phyloP scores from a whole-genome alignment of 2,329 filamentous ascomycete species.

The Cadophora gregata region DNA sequence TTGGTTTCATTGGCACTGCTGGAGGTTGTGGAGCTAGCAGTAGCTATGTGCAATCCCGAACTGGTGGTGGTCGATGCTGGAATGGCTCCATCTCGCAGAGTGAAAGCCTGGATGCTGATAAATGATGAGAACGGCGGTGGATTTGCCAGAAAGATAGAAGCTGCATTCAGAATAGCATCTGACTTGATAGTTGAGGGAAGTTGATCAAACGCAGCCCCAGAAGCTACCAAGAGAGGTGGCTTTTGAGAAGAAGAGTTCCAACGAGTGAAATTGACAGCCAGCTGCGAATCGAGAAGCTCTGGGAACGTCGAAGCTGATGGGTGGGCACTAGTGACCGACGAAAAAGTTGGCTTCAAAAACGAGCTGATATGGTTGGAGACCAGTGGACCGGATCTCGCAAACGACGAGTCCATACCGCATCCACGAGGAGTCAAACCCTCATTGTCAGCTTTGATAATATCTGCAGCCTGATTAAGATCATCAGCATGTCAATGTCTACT shows the following conservation, averaged over 20 bases:
- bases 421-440: slow-evolving; percentile 24
- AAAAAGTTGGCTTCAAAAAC: slow-evolving; percentile 2
- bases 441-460: slow-evolving; percentile 39
- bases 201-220: slow-evolving; percentile 8
- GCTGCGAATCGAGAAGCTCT: slow-evolving; percentile 17
- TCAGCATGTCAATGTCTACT: background rate
- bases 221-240: slow-evolving; percentile 2
- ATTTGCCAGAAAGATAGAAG: slow-evolving; percentile 18
- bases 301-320: slow-evolving; percentile 23
- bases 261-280: slow-evolving; percentile 2
- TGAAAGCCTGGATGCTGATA: slow-evolving; percentile 9
- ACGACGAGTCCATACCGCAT: slow-evolving; percentile 22
- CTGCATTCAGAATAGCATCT: slow-evolving; percentile 21
- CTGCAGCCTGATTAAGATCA: slow-evolving; percentile 32
- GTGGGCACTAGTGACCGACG: background rate
- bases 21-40: background rate
- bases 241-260: background rate
- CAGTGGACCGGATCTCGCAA: slow-evolving; percentile 12
- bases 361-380: slow-evolving; percentile 17
- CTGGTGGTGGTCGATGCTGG: background rate
- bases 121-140: background rate
- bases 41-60: background rate
- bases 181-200: slow-evolving; percentile 5
- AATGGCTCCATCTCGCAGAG: background rate
- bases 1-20: background rate